phyloP scores from a whole-genome alignment of 139 green algal species.

The Tetraselmis chui region DNA sequence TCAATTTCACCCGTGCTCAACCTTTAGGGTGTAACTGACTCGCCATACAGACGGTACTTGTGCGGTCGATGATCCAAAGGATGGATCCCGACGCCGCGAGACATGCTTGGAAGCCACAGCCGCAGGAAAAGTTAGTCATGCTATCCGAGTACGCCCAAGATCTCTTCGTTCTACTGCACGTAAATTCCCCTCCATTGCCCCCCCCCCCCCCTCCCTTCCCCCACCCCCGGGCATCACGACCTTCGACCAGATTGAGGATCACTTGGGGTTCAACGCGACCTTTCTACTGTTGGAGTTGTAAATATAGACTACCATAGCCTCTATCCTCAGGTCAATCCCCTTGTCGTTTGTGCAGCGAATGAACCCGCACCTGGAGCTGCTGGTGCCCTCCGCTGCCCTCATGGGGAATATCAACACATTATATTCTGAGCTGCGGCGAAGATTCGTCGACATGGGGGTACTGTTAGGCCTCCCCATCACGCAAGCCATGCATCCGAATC shows the following conservation, averaged over 20 bases:
- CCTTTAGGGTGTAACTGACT: too few species aligned
- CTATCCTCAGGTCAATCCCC: too few species aligned
- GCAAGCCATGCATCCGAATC: too few species aligned
- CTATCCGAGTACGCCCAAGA: conserved; percentile 5
- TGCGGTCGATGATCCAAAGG: conserved; percentile 1
- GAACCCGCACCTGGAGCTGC: not conserved
- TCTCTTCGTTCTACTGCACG: not conserved
- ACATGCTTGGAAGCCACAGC: not conserved
- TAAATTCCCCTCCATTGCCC: not conserved
- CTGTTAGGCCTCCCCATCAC: not conserved
- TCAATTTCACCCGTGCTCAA: too few species aligned
- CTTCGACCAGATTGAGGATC: too few species aligned
- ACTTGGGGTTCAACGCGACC: too few species aligned
- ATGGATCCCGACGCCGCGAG: not conserved
- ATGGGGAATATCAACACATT: conserved; percentile 1
- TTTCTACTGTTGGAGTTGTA: too few species aligned
- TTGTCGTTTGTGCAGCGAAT: too few species aligned
- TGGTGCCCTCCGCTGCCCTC: not conserved
- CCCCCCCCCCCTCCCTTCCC: too few species aligned
- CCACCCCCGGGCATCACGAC: too few species aligned
- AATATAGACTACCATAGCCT: too few species aligned
- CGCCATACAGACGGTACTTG: not conserved
- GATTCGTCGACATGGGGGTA: conserved; percentile 1
- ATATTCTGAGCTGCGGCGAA: conserved; percentile 3
- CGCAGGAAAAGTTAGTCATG: not conserved